Conservation (phyloP, 306 rosid species). For the Elaeagnus macrophylla region DNA sequence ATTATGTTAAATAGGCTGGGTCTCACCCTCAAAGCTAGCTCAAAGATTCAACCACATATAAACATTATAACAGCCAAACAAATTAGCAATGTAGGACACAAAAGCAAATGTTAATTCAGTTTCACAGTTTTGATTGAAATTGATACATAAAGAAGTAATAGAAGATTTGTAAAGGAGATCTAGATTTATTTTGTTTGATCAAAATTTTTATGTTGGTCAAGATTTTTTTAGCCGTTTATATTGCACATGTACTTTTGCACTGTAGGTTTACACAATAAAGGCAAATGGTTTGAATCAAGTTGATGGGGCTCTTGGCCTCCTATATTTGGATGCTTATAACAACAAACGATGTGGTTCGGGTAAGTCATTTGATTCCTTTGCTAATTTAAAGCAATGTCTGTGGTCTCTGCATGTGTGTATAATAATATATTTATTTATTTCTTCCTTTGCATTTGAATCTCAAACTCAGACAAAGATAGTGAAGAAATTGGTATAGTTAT, state of each 20-base stretch:
- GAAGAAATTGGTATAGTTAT: constrained; percentile 14
- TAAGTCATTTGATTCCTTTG: constrained; percentile 23
- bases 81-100: too few species aligned
- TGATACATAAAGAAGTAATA: too few species aligned
- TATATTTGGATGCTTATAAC: constrained; percentile 31
- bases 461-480: constrained; percentile 32
- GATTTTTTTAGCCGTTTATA: background rate
- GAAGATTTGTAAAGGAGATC: too few species aligned
- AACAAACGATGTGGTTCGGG: constrained; percentile 44
- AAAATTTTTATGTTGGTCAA: background rate
- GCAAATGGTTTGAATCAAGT: constrained; percentile 42
- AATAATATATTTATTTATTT: constrained; percentile 7
- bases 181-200: too few species aligned
- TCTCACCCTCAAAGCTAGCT: too few species aligned
- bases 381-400: constrained; percentile 4
- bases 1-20: too few species aligned
- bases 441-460: constrained; percentile 17
- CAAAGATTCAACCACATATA: too few species aligned
- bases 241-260: background rate
- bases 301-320: constrained; percentile 48
- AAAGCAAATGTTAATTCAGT: too few species aligned
- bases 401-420: background rate
- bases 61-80: too few species aligned
- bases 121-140: too few species aligned
- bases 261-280: constrained; percentile 59